Conservation (phyloP, 805 yeast genomes). For the Saturnispora quitensis region DNA sequence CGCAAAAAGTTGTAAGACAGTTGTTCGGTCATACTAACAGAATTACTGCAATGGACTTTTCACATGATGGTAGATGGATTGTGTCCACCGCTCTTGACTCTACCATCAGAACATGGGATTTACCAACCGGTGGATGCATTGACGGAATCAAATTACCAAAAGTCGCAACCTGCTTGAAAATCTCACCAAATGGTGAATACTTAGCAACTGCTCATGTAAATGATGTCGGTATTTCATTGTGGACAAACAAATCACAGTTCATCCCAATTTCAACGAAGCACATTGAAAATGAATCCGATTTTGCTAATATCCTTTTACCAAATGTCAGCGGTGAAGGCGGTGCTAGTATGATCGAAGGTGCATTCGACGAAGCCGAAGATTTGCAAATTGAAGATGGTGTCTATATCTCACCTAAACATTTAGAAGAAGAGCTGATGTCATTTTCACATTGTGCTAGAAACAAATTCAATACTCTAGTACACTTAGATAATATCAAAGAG, state of each 20-base stretch:
- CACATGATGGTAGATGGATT: constrained; percentile 94
- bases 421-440: constrained; percentile 55
- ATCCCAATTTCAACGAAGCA: constrained; percentile 65
- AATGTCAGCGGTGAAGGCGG: constrained; percentile 75
- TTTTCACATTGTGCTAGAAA: constrained; percentile 69
- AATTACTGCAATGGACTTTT: constrained; percentile 79
- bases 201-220: constrained; percentile 88
- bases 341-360: constrained; percentile 64
- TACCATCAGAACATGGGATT: constrained; percentile 92
- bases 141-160: constrained; percentile 75
- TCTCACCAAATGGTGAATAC: constrained; percentile 83
- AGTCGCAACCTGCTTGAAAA: constrained; percentile 72
- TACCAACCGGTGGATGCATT: constrained; percentile 94
- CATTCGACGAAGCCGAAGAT: constrained; percentile 39
- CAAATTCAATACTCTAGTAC: constrained; percentile 68
- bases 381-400: constrained; percentile 23
- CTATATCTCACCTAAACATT: constrained; percentile 52
- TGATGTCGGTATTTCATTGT: constrained; percentile 81
- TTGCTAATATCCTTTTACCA: constrained; percentile 55
- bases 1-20: constrained; percentile 77
- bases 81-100: constrained; percentile 76
- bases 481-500: constrained; percentile 74
- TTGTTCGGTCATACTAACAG: constrained; percentile 85
- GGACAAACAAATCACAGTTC: constrained; percentile 90
- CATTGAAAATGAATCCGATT: constrained; percentile 67